phyloP scores from a whole-genome alignment of 1,139 yeast genomes.

The Yarrowia galli region DNA sequence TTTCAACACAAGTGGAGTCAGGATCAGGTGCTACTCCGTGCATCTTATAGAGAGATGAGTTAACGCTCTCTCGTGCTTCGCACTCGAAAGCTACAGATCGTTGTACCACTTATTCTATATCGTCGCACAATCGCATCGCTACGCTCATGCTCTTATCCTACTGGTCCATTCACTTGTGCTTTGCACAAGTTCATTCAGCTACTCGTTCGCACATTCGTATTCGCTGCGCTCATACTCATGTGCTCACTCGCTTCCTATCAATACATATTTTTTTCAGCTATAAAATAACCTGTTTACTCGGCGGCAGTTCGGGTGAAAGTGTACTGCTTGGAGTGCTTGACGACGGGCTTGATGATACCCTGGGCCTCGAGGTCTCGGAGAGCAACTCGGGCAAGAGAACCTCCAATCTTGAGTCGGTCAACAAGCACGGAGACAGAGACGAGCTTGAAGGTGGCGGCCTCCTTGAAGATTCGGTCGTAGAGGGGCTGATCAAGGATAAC shows the following conservation, averaged over 20 bases:
- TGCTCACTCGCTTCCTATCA: conserved; percentile 8
- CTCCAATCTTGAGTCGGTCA: conserved; percentile 99
- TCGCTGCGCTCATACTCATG: neutral
- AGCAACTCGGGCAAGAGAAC: conserved; percentile 98
- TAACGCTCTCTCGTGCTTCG: no score
- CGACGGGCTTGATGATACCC: conserved; percentile 94
- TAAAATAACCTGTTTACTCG: conserved; percentile 33
- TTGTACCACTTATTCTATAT: no score
- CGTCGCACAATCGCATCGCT: no score
- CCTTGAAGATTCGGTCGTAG: conserved; percentile 99
- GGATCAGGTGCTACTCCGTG: no score
- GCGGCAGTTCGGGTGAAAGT: conserved; percentile 63
- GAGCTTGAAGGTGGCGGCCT: conserved; percentile 98
- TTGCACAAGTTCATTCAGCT: neutral
- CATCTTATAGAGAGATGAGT: no score
- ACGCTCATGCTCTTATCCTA: no score
- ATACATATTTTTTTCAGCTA: conserved; percentile 38
- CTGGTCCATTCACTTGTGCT: no score
- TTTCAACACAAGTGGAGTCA: no score
- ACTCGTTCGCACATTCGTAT: neutral
- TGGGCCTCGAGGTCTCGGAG: conserved; percentile 93
- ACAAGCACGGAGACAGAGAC: conserved; percentile 98
- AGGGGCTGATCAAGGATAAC: conserved; percentile 97
- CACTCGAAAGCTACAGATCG: no score
- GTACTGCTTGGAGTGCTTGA: conserved; percentile 95